A percentile compares a stretch with the other conserved stretches of the same genome.
Evolutionary conservation across 345 rosid species (phyloP).

Genomic region (Orychophragmus violaceus): DNA sequence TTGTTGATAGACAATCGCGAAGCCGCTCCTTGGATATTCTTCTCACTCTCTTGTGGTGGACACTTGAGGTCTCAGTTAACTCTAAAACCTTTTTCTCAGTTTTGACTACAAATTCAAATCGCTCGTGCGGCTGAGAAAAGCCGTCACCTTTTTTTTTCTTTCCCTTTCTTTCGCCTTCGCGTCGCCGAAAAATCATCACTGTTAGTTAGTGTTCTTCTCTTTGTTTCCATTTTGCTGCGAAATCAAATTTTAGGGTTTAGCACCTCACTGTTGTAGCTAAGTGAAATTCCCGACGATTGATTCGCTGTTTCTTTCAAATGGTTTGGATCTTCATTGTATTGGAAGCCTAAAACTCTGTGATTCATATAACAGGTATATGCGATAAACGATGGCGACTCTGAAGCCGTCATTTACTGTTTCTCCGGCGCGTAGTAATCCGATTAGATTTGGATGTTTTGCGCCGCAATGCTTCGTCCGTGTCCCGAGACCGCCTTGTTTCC

Average conservation of each 20-base stretch:
- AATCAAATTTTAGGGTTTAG: not conserved
- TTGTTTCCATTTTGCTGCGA: not conserved
- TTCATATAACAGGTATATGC: conserved; percentile 5
- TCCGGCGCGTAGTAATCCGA: conserved; percentile 9
- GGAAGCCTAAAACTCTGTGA: not conserved
- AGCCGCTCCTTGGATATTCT: conserved; percentile 20
- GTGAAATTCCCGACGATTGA: not conserved
- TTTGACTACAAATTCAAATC: conserved; percentile 20
- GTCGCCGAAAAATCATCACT: not conserved
- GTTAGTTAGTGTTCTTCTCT: not conserved
- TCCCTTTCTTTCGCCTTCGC: not conserved
- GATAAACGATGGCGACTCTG: conserved; percentile 18
- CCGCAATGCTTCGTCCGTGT: conserved; percentile 20
- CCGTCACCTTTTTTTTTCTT: not conserved
- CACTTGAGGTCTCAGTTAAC: conserved; percentile 9
- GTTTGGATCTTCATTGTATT: not conserved
- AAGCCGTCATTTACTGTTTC: conserved; percentile 23
- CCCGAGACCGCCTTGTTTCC: conserved; percentile 10
- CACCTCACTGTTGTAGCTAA: not conserved
- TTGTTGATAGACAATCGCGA: conserved; percentile 12
- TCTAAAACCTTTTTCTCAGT: conserved; percentile 7
- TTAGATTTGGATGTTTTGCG: conserved; percentile 18
- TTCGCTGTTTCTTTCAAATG: not conserved
- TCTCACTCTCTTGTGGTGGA: not conserved
- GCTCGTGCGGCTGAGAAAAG: not conserved